Conservation (phyloP, 768 basidiomycete genomes). For the Mycena venus region DNA sequence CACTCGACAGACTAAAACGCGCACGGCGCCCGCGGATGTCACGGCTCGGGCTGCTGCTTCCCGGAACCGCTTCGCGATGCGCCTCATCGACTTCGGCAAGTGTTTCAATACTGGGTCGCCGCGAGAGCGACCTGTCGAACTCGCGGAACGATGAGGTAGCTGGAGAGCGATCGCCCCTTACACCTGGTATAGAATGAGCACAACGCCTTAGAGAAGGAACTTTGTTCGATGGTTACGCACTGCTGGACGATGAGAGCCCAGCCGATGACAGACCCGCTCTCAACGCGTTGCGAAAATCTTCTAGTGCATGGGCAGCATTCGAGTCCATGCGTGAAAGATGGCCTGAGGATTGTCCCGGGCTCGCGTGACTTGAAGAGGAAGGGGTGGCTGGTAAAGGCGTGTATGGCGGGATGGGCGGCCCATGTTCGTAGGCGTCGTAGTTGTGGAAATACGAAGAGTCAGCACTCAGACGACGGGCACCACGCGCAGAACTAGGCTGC, state of each 20-base stretch:
- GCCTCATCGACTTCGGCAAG: conserved; percentile 50
- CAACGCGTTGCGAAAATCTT: conserved; percentile 54
- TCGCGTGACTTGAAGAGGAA: conserved; percentile 26
- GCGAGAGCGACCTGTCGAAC: conserved; percentile 51
- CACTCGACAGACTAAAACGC: conserved; percentile 66
- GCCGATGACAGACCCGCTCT: conserved; percentile 44
- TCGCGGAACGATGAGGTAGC: conserved; percentile 33
- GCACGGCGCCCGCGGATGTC: conserved; percentile 50
- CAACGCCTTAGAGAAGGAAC: not conserved
- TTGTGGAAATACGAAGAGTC: conserved; percentile 31
- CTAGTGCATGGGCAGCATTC: conserved; percentile 50
- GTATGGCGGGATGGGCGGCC: conserved; percentile 31
- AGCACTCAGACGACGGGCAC: conserved; percentile 32
- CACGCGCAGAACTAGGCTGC: conserved; percentile 4
- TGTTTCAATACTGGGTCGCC: conserved; percentile 56
- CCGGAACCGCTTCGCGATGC: not conserved
- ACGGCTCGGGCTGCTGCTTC: conserved; percentile 23
- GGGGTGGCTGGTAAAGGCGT: conserved; percentile 26
- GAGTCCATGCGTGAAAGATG: conserved; percentile 18
- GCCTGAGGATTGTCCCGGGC: conserved; percentile 20
- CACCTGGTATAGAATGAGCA: conserved; percentile 4
- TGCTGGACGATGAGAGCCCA: too few species aligned
- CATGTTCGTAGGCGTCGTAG: not conserved
- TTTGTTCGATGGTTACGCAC: conserved; percentile 7
- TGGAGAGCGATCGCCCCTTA: conserved; percentile 21